A percentile compares a stretch with the other conserved stretches of the same genome.
Conservation (phyloP, 1,139 yeast species). For the Zygosaccharomyces pseudobailii region DNA sequence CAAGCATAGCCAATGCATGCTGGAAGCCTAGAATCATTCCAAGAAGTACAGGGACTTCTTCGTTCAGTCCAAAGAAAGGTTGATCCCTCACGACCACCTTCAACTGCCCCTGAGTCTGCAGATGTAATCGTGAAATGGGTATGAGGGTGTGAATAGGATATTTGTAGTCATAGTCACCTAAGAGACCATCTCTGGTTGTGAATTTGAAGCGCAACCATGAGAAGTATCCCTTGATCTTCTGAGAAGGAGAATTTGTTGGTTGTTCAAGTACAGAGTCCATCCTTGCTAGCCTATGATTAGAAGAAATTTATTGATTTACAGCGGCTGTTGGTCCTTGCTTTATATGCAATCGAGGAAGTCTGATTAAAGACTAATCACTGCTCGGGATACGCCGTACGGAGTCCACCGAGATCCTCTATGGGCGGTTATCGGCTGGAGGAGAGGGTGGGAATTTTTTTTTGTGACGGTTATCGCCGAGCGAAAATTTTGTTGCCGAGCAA, state of each 20-base stretch:
- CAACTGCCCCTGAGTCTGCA: conserved; percentile 29
- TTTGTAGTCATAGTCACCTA: conserved; percentile 80
- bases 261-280: conserved; percentile 3
- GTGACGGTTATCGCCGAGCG: neutral
- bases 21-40: conserved; percentile 79
- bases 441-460: neutral
- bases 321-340: neutral
- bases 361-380: neutral
- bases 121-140: conserved; percentile 49
- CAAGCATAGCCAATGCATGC: conserved; percentile 85
- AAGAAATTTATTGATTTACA: neutral
- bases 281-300: neutral
- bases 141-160: conserved; percentile 68
- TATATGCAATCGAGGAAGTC: neutral
- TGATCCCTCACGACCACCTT: conserved; percentile 49
- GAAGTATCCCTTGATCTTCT: conserved; percentile 9
- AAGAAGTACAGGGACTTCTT: conserved; percentile 71
- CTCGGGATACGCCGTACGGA: neutral
- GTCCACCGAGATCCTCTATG: neutral
- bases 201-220: conserved; percentile 36
- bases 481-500: neutral
- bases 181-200: conserved; percentile 68
- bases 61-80: conserved; percentile 76
- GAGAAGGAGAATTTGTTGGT: neutral
- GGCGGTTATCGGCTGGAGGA: neutral